Conservation (phyloP, 1,284 basidiomycete species). For the Ceratobasidium sp. region DNA sequence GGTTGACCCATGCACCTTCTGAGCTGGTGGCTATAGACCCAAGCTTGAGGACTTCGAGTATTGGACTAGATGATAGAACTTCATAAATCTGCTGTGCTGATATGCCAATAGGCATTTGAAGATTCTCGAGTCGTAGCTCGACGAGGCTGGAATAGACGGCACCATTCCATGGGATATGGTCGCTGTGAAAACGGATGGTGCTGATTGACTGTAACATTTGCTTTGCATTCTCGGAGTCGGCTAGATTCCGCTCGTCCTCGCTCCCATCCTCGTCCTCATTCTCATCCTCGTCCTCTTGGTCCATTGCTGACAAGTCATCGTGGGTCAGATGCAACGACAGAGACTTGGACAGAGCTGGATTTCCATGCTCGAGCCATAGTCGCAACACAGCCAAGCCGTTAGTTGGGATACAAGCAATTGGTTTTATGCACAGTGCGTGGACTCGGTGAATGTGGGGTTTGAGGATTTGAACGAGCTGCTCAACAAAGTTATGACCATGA, state of each 20-base stretch:
- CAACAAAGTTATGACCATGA: background rate
- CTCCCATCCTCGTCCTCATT: too few relatives aligned
- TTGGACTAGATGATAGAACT: background rate
- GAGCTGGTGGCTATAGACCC: background rate
- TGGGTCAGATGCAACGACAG: background rate
- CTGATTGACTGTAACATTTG: background rate
- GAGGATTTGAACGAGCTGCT: background rate
- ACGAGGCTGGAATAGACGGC: background rate
- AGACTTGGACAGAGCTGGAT: background rate
- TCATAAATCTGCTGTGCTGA: background rate
- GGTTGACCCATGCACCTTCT: background rate
- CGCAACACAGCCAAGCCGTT: background rate
- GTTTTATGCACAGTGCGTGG: background rate
- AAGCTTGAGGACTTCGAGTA: background rate
- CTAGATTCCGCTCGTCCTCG: background rate
- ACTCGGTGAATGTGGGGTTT: background rate
- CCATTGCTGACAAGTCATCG: background rate
- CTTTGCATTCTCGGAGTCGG: background rate
- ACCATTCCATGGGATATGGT: background rate
- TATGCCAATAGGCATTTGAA: background rate
- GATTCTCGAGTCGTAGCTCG: background rate
- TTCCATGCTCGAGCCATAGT: background rate
- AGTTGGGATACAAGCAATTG: background rate
- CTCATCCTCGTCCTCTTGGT: background rate
- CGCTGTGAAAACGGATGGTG: background rate